Conservation (phyloP, 225 moss, liverwort and hornwort genomes). For the Polytrichum formosum region DNA sequence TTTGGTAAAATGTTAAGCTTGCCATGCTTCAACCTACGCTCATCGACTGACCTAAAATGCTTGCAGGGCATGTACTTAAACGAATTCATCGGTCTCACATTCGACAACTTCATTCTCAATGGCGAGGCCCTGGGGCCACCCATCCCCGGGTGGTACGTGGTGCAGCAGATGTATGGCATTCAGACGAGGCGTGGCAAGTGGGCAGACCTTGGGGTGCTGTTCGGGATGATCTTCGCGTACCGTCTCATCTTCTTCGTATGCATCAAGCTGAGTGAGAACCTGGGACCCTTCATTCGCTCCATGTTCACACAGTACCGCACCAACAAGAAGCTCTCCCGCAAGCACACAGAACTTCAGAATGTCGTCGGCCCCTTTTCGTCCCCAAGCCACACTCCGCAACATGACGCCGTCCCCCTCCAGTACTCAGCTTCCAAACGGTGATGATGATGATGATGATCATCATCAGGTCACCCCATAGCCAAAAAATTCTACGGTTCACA, state of each 20-base stretch:
- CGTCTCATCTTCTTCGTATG: slow-evolving; percentile 75
- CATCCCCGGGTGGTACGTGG: slow-evolving; percentile 65
- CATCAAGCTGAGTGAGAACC: slow-evolving; percentile 73
- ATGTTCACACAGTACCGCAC: slow-evolving; percentile 58
- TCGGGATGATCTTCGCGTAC: slow-evolving; percentile 62
- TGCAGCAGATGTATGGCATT: slow-evolving; percentile 60
- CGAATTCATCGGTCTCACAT: slow-evolving; percentile 66
- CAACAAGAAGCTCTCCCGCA: slow-evolving; percentile 37
- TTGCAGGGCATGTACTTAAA: slow-evolving; percentile 77
- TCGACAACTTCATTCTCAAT: slow-evolving; percentile 44
- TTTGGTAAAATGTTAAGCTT: too few relatives aligned
- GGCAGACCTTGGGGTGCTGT: slow-evolving; percentile 57
- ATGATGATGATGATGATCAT: background rate
- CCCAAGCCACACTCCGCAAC: slow-evolving; percentile 36
- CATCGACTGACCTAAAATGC: too few relatives aligned
- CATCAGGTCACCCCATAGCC: too few relatives aligned
- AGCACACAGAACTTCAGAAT: slow-evolving; percentile 42
- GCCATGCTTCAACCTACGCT: too few relatives aligned
- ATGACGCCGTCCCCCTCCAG: slow-evolving; percentile 44
- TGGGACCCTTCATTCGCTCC: slow-evolving; percentile 59
- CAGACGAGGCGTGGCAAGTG: slow-evolving; percentile 44
- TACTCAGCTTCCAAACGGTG: slow-evolving; percentile 17
- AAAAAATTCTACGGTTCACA: too few relatives aligned
- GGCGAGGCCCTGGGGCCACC: slow-evolving; percentile 35
- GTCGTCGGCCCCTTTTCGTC: slow-evolving; percentile 45